Evolutionary conservation across 768 basidiomycete genomes (phyloP).

Genomic region (Cystofilobasidium capitatum): DNA sequence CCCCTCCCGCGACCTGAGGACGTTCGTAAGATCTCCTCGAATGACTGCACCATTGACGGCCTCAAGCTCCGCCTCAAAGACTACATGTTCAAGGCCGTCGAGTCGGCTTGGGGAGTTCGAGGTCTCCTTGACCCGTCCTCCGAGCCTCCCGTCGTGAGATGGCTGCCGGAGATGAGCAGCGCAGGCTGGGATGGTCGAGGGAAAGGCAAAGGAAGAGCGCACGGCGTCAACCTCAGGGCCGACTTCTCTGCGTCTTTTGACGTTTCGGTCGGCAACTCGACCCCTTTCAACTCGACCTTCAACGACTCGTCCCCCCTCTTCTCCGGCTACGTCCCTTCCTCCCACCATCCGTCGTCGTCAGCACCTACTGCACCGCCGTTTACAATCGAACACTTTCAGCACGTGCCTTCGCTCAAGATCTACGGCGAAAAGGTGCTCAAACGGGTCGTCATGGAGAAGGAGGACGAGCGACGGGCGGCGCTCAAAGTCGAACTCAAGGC

Average conservation of each 20-base stretch:
- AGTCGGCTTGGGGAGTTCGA: not conserved
- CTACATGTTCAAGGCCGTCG: not conserved
- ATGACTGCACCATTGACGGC: not conserved
- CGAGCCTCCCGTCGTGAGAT: not conserved
- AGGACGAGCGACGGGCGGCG: not conserved
- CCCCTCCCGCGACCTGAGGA: not conserved
- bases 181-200: no score
- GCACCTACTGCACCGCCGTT: constrained; percentile 6
- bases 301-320: not conserved
- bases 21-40: not conserved
- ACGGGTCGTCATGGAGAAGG: not conserved
- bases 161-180: not conserved
- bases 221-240: not conserved
- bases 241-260: not conserved
- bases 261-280: not conserved
- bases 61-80: constrained; percentile 12
- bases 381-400: constrained; percentile 10
- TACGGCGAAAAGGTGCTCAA: constrained; percentile 13
- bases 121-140: not conserved
- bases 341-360: not conserved
- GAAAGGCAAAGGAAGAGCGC: not conserved
- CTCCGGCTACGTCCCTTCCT: not conserved
- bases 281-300: not conserved
- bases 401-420: not conserved
- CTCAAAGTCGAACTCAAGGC: not conserved